Conservation (phyloP, 208 protist species). For the Kentomonas sorsogonicus region DNA sequence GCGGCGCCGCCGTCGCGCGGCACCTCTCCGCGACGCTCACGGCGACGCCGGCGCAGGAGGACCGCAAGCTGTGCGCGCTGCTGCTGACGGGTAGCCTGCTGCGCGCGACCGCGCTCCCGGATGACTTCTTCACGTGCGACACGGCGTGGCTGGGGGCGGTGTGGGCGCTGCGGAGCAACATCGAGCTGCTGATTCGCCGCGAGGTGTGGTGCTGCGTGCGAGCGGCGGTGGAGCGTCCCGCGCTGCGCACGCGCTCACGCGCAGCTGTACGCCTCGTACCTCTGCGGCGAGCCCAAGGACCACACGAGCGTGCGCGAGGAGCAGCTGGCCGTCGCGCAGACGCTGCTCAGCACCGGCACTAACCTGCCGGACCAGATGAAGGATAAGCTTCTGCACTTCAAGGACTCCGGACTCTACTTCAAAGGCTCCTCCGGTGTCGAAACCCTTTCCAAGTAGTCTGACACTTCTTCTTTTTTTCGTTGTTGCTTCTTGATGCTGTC, state of each 20-base stretch:
- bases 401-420: slow-evolving; percentile 57
- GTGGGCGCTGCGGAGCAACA: slow-evolving; percentile 23
- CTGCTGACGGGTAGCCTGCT: slow-evolving; percentile 32
- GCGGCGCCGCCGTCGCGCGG: slow-evolving; percentile 46
- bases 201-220: slow-evolving; percentile 26
- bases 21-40: no score
- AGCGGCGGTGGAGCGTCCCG: slow-evolving; percentile 11
- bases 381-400: slow-evolving; percentile 23
- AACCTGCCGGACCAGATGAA: slow-evolving; percentile 29
- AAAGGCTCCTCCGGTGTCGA: slow-evolving; percentile 46
- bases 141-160: slow-evolving; percentile 17
- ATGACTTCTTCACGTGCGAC: slow-evolving; percentile 21
- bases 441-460: slow-evolving; percentile 37
- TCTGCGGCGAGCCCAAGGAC: slow-evolving; percentile 33
- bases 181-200: slow-evolving; percentile 24
- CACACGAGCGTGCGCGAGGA: slow-evolving; percentile 39
- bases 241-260: slow-evolving; percentile 18
- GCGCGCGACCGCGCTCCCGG: slow-evolving; percentile 17
- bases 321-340: slow-evolving; percentile 40
- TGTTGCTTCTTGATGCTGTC: no score
- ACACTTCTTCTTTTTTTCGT: not conserved
- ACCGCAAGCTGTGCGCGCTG: slow-evolving; percentile 29
- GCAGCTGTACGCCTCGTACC: slow-evolving; percentile 44
- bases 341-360: slow-evolving; percentile 16
- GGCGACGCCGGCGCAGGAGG: no score